Evolutionary conservation across 257 asterid species (phyloP).

Genomic region (Petunia axillaris): DNA sequence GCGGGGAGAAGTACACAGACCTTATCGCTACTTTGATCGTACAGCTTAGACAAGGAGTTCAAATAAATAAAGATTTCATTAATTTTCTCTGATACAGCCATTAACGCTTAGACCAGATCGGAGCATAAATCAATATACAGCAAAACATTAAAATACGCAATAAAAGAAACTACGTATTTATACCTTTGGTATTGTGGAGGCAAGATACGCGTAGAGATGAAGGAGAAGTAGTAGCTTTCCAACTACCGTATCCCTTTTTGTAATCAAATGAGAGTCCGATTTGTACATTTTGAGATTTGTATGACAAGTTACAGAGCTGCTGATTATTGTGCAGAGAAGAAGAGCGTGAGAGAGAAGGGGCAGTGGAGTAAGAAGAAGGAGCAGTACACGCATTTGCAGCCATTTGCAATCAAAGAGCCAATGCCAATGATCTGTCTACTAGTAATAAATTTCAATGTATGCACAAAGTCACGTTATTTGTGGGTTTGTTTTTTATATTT

Average conservation of each 20-base stretch:
- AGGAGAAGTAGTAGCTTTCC: constrained; percentile 37
- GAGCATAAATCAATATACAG: background rate
- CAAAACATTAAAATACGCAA: background rate
- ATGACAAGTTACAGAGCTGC: constrained; percentile 30
- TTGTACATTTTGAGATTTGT: constrained; percentile 31
- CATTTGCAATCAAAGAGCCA: constrained; percentile 39
- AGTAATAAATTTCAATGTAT: background rate
- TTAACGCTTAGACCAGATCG: background rate
- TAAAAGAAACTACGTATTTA: background rate
- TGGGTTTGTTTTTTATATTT: too few species aligned
- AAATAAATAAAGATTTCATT: background rate
- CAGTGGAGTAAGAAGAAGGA: constrained; percentile 36
- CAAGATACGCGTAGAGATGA: constrained; percentile 43
- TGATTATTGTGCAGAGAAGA: constrained; percentile 27
- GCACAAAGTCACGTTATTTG: background rate
- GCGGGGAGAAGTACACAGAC: too few species aligned
- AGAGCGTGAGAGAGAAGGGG: constrained; percentile 37
- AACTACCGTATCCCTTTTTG: constrained; percentile 37
- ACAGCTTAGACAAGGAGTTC: background rate
- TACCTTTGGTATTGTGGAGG: constrained; percentile 54
- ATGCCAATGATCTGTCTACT: background rate
- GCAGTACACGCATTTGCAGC: constrained; percentile 32
- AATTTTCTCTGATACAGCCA: background rate
- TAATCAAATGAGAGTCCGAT: constrained; percentile 43
- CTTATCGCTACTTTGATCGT: too few species aligned